Evolutionary conservation across 768 basidiomycete species (phyloP), one percentile per base, ranked within the genome.

Genomic region (Panaeolus papilionaceus): DNA sequence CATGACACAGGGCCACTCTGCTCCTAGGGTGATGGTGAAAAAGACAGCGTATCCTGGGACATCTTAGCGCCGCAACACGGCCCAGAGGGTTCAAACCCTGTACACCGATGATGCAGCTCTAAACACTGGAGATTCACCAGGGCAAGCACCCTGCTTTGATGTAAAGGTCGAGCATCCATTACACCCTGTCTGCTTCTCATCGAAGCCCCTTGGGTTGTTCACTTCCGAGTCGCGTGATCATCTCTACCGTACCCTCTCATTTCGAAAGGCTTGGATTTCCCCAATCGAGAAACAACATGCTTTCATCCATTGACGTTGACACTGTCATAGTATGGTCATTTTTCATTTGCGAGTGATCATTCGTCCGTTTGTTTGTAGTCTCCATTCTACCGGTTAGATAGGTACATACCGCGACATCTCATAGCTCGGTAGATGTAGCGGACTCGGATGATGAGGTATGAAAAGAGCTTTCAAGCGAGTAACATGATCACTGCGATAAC

Each of bases 231-330:
- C 47, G 20, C 47, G 23, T 49, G 47, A 49, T 49, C 47, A 45
- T 14, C 44, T 45, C 42, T 18, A 26, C n/a, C 47, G 16, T 20
- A 18, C 18, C 12, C 14, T 14, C 44, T 47, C 6, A 8, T 49
- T 20, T 23, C 20, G 16, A 49, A 49, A 23, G 20, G n/a, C 47
- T 49, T 49, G 47, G 47, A 20, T 12, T 58, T 28, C 54, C 54
- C 54, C 33, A 58, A 58, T 58, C 54, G 54, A 58, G 28, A 4
- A 58, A 33, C 12, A 58, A 14, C 54, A 58, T 58, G 54, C 54
- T 58, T 58, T 58, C 54, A 58, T 58, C 37, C 54, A 8, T 49
- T 58, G 54, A 58, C 54, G 6, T 33, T 28, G 33, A 28, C 26
- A 58, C 4, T 58, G 54, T 58, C 20, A 51, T 26, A 10, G 26